These are phyloP conservation scores for Ophiostoma ulmi DNA, from an alignment of 2,329 filamentous ascomycete genomes.

Conservation along the genomic window DNA sequence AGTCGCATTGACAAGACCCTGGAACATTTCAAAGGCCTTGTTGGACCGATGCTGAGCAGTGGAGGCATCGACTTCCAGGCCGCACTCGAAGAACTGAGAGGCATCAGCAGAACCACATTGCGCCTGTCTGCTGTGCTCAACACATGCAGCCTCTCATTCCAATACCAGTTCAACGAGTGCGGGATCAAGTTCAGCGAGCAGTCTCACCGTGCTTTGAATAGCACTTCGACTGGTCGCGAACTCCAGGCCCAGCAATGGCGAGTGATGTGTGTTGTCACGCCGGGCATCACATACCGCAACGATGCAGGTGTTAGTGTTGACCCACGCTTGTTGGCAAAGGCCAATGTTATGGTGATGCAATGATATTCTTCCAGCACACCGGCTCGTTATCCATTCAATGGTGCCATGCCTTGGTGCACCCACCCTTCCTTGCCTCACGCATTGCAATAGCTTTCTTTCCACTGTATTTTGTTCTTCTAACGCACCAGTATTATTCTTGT, in stretches of 20 bases:
- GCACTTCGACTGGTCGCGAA: constrained; percentile 31
- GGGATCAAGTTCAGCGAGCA: constrained; percentile 46
- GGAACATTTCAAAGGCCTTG: constrained; percentile 33
- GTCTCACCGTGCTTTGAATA: constrained; percentile 45
- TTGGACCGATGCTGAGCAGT: constrained; percentile 42
- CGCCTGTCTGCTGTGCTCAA: constrained; percentile 46
- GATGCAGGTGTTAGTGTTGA: constrained; percentile 45
- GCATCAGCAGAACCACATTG: constrained; percentile 41
- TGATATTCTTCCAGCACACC: constrained; percentile 1
- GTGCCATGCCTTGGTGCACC: background rate
- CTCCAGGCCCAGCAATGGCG: constrained; percentile 49
- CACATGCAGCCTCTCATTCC: constrained; percentile 36
- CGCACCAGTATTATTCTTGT: background rate
- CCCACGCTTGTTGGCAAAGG: constrained; percentile 42
- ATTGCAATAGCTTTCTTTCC: too few relatives aligned
- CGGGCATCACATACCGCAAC: constrained; percentile 50
- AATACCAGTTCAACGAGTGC: constrained; percentile 45
- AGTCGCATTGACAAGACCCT: constrained; percentile 29
- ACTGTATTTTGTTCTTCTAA: too few relatives aligned
- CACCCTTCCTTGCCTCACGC: background rate
- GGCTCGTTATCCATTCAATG: background rate
- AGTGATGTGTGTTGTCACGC: constrained; percentile 51
- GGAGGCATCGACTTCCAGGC: constrained; percentile 36
- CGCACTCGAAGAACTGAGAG: constrained; percentile 42
- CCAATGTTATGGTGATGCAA: constrained; percentile 47